Conservation (phyloP, 805 yeast species). For the Candida easanensis region DNA sequence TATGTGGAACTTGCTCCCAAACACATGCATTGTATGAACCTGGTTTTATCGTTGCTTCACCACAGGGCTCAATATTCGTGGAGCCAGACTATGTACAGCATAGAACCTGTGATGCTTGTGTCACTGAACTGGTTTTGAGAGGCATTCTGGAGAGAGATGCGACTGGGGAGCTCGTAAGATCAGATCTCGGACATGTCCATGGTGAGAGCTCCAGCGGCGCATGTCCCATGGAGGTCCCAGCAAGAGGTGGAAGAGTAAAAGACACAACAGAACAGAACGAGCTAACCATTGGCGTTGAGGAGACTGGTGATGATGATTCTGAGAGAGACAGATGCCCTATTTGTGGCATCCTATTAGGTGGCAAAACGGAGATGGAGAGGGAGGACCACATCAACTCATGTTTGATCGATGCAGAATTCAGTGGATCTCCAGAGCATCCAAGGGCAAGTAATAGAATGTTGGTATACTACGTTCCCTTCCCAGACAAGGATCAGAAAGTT, state of each 20-base stretch:
- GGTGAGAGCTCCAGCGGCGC: slow-evolving; percentile 3
- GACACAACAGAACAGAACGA: slow-evolving; percentile 10
- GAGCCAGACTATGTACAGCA: slow-evolving; percentile 55
- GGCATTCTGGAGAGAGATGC: slow-evolving; percentile 5
- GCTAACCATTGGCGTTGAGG: slow-evolving; percentile 1
- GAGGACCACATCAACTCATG: slow-evolving; percentile 75
- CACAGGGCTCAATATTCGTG: slow-evolving; percentile 45
- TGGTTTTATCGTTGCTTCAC: slow-evolving; percentile 53
- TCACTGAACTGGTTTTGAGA: slow-evolving; percentile 45
- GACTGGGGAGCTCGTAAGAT: slow-evolving; percentile 5
- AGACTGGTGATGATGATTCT: slow-evolving; percentile 28
- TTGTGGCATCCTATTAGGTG: slow-evolving; percentile 27
- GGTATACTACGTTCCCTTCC: slow-evolving; percentile 51
- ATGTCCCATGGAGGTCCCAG: slow-evolving; percentile 15
- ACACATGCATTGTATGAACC: slow-evolving; percentile 53
- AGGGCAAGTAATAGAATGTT: slow-evolving; percentile 77
- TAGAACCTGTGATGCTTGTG: slow-evolving; percentile 75
- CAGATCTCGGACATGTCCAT: not conserved
- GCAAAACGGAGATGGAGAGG: slow-evolving; percentile 29
- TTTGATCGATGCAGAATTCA: slow-evolving; percentile 54
- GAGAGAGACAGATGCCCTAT: slow-evolving; percentile 40
- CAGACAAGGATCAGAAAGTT: slow-evolving; percentile 16
- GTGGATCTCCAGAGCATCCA: slow-evolving; percentile 57
- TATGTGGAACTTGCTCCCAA: slow-evolving; percentile 67
- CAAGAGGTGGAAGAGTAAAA: slow-evolving; percentile 6